phyloP scores from a whole-genome alignment of 2,329 filamentous ascomycete species.

The Trichoderma sp. region DNA sequence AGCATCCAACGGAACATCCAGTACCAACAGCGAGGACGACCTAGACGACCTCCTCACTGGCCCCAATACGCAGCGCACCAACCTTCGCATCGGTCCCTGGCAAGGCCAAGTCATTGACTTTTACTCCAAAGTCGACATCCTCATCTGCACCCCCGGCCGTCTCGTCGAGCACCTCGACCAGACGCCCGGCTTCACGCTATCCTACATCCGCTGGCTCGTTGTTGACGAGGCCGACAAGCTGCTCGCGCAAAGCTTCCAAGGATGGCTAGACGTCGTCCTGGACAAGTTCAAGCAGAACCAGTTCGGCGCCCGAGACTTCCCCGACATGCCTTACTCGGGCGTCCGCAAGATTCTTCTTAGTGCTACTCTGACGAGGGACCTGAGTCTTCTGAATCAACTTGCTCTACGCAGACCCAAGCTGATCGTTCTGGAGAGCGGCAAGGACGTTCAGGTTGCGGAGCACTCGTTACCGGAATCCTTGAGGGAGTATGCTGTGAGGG shows the following conservation, averaged over 20 bases:
- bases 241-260: slow-evolving; percentile 86
- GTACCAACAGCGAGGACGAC: slow-evolving; percentile 23
- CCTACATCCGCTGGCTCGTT: slow-evolving; percentile 79
- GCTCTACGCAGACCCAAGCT: slow-evolving; percentile 71
- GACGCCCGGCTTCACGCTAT: slow-evolving; percentile 76
- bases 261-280: slow-evolving; percentile 76
- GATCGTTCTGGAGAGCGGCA: slow-evolving; percentile 65
- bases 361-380: slow-evolving; percentile 85
- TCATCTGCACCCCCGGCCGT: slow-evolving; percentile 88
- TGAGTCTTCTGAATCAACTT: slow-evolving; percentile 73
- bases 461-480: slow-evolving; percentile 60
- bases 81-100: slow-evolving; percentile 35
- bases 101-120: slow-evolving; percentile 57
- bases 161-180: slow-evolving; percentile 86
- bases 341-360: slow-evolving; percentile 83
- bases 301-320: slow-evolving; percentile 52
- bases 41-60: slow-evolving; percentile 17
- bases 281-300: slow-evolving; percentile 51
- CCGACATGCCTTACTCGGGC: slow-evolving; percentile 49
- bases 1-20: background rate
- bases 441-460: slow-evolving; percentile 42
- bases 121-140: slow-evolving; percentile 74
- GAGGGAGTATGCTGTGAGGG: slow-evolving; percentile 63
- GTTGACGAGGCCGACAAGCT: slow-evolving; percentile 94
- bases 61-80: slow-evolving; percentile 23